A percentile compares a stretch with the other conserved stretches of the same genome.
Evolutionary conservation across 2,329 filamentous ascomycete species (phyloP).

Genomic region (Orbilia quercus): DNA sequence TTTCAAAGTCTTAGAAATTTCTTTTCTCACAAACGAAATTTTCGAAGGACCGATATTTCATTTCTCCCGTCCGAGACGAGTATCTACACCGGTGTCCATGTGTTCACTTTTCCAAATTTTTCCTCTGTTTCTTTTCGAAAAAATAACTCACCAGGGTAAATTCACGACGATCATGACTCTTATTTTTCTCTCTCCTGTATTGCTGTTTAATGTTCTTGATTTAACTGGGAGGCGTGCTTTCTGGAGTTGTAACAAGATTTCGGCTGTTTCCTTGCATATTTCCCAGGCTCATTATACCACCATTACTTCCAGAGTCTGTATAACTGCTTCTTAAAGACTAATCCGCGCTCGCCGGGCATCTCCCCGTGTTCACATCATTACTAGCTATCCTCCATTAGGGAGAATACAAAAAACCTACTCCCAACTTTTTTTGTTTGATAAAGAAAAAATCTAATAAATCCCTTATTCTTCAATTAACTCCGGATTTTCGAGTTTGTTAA

Average conservation of each 20-base stretch:
- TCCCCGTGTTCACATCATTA: constrained; percentile 32
- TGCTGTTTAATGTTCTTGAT: constrained; percentile 12
- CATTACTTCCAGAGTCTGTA: constrained; percentile 24
- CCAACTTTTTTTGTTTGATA: constrained; percentile 28
- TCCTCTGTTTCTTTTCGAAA: constrained; percentile 24
- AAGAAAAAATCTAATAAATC: constrained; percentile 32
- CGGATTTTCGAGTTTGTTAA: constrained; percentile 5
- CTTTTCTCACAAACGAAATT: constrained; percentile 39
- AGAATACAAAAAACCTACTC: not conserved
- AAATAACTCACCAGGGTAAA: constrained; percentile 56
- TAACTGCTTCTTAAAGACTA: constrained; percentile 44
- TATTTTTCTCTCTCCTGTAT: constrained; percentile 31
- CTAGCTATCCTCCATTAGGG: constrained; percentile 19
- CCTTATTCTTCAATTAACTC: constrained; percentile 30
- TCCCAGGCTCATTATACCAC: constrained; percentile 49
- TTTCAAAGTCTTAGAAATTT: not conserved
- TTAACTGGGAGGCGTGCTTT: constrained; percentile 51
- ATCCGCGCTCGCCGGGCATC: constrained; percentile 33
- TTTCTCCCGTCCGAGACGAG: constrained; percentile 26
- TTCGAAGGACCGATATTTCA: constrained; percentile 27
- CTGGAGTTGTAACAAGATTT: constrained; percentile 56
- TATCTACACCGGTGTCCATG: constrained; percentile 31
- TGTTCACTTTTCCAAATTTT: constrained; percentile 30
- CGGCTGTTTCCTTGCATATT: constrained; percentile 45
- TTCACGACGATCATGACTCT: constrained; percentile 56